Base-by-base conservation (phyloP, 805 yeast genomes). In the Candida sanyiensis region DNA sequence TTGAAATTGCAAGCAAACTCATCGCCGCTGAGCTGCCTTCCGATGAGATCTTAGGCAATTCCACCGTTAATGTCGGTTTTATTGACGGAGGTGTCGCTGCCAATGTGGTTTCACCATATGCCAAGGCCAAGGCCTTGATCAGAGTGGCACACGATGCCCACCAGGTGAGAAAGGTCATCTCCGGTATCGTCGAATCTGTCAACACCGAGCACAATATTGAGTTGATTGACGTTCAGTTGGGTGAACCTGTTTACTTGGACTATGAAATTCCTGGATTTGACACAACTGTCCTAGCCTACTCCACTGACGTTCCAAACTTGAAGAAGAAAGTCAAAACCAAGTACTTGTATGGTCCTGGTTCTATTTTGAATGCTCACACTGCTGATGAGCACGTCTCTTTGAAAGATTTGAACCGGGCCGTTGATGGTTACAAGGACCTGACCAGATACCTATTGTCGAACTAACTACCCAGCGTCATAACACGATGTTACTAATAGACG, bases 301-400 rank as follows among this genome's bases (percentile, higher is more conserved):
- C 69, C 18, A 75, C 82, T 2, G 80, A 75, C 48, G 62, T 74
- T 35, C 77, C 79, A 11, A 63, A 69, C 37, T 46, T 74, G 32
- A 37, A 48, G 15, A 49, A 46, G 37, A 17, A 36, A 5, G 39
- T 54, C 26, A 61, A 61, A 7, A 29, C 38, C 6, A 62, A 74
- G 48, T 79, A 75, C 49, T 58, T 80, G 7, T 80, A 77, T 48
- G 87, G 86, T 0, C 84, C 86, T 3, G 87, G 87, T 3, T 59
- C 77, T 3, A 77, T 79, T 35, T 64, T 61, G 24, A 77, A 73
- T 27, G 84, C 84, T 0, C 84, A 79, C 49, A 68, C 75, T 7
- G 77, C 68, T 40, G 55, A 73, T 39, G 85, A 79, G 57, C 70
- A 57, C 42, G 72, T 79, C 13, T 64, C 67, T 3, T 59, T 70